Evolutionary conservation across 768 basidiomycete genomes (phyloP).

Genomic region (Tephrocybe sp.): DNA sequence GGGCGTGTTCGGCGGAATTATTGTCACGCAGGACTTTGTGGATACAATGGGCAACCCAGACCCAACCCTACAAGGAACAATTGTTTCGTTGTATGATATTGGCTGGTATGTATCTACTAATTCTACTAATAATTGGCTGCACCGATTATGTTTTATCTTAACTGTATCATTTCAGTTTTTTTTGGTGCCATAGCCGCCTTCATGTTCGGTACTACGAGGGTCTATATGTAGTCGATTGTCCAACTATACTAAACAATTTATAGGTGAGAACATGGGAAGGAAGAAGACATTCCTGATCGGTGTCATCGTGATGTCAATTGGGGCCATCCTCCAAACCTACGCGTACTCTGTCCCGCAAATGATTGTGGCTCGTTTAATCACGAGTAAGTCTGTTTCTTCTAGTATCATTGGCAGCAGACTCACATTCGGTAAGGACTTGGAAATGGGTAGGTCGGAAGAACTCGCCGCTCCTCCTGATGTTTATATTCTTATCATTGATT

Average conservation of each 20-base stretch:
- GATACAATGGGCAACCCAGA: conserved; percentile 48
- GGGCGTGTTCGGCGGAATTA: conserved; percentile 54
- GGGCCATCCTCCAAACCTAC: conserved; percentile 49
- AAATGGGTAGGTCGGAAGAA: conserved; percentile 40
- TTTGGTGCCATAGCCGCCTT: conserved; percentile 46
- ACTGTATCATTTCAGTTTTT: conserved; percentile 30
- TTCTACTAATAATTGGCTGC: no score
- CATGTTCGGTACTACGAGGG: conserved; percentile 29
- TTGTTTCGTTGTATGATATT: conserved; percentile 52
- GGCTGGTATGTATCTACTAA: conserved; percentile 43
- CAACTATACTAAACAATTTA: background rate
- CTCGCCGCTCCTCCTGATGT: background rate
- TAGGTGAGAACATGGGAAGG: conserved; percentile 42
- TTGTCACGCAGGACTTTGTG: conserved; percentile 46
- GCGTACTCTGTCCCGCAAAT: conserved; percentile 45
- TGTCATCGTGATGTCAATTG: conserved; percentile 51
- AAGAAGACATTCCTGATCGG: conserved; percentile 51
- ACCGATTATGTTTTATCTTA: background rate
- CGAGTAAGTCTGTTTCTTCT: conserved; percentile 27
- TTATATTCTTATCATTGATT: background rate
- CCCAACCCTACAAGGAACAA: conserved; percentile 45
- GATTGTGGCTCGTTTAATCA: conserved; percentile 49
- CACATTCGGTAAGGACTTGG: conserved; percentile 34
- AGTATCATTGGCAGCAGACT: background rate
- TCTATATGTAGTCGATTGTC: no score